Conservation (phyloP, 2,329 filamentous ascomycete genomes). For the Talaromyces rugulosus region DNA sequence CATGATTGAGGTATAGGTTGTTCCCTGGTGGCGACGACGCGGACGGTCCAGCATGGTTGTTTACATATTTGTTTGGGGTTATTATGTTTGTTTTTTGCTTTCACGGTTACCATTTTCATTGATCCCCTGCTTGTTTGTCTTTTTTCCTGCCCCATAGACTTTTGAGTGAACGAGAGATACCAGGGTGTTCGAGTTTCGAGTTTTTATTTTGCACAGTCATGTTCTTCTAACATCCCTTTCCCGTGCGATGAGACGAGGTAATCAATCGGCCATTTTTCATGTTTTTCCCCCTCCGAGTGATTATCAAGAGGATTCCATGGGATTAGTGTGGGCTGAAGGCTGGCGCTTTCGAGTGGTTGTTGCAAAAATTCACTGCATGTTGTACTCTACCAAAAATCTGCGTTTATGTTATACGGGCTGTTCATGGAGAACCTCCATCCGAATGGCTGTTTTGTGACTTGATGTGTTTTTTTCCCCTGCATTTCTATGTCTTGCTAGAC, state of each 20-base stretch:
- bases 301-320: not conserved
- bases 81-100: not conserved
- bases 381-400: constrained; percentile 12
- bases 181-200: constrained; percentile 29
- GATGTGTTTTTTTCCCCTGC: not conserved
- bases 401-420: not conserved
- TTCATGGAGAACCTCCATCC: not conserved
- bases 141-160: constrained; percentile 29
- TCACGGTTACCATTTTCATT: constrained; percentile 18
- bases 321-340: not conserved
- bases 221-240: constrained; percentile 2
- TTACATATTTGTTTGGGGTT: constrained; percentile 14
- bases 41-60: constrained; percentile 29
- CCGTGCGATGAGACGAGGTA: constrained; percentile 10
- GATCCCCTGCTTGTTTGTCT: constrained; percentile 22
- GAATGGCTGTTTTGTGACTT: not conserved
- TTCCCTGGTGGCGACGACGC: constrained; percentile 29
- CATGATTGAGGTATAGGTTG: constrained; percentile 24
- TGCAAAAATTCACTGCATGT: constrained; percentile 3
- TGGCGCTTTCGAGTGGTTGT: constrained; percentile 8
- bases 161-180: constrained; percentile 38
- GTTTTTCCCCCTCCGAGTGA: not conserved
- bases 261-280: not conserved
- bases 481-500: not conserved
- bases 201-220: constrained; percentile 19